These are phyloP conservation scores for Eutrema japonicum DNA, from an alignment of 345 rosid species.

Conservation along the genomic window DNA sequence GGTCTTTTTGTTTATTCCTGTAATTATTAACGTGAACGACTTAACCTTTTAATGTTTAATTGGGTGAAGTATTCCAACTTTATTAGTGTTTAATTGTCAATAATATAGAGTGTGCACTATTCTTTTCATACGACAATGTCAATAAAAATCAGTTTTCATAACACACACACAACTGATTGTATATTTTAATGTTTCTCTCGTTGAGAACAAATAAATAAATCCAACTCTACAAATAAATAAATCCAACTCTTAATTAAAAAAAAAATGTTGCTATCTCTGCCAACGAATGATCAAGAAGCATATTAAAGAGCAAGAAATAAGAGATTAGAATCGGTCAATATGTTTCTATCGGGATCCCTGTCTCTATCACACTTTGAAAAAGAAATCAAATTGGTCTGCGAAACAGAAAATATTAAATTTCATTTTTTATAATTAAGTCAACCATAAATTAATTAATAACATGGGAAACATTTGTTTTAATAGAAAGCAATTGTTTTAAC, in stretches of 20 bases:
- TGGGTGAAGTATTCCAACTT: too few species aligned
- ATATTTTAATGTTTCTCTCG: not conserved
- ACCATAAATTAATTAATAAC: constrained; percentile 13
- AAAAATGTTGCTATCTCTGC: constrained; percentile 16
- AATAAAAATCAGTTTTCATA: not conserved
- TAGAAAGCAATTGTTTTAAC: not conserved
- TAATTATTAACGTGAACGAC: too few species aligned
- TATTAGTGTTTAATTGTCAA: too few species aligned
- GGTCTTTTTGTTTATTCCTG: too few species aligned
- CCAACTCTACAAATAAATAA: not conserved
- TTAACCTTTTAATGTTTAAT: too few species aligned
- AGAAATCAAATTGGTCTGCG: not conserved
- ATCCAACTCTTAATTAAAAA: not conserved
- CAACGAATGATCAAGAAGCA: constrained; percentile 26
- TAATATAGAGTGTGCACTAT: not conserved
- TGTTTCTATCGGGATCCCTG: not conserved
- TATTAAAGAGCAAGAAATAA: constrained; percentile 5
- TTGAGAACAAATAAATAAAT: constrained; percentile 6
- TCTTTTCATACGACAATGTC: not conserved
- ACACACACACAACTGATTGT: not conserved
- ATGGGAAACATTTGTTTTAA: not conserved
- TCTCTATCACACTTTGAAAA: constrained; percentile 13
- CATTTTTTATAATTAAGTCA: constrained; percentile 19
- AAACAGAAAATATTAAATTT: not conserved
- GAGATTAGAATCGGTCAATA: constrained; percentile 23